These are phyloP conservation scores for Sanghuangporus baumii DNA, from an alignment of 1,284 basidiomycete genomes.

Conservation along the genomic window DNA sequence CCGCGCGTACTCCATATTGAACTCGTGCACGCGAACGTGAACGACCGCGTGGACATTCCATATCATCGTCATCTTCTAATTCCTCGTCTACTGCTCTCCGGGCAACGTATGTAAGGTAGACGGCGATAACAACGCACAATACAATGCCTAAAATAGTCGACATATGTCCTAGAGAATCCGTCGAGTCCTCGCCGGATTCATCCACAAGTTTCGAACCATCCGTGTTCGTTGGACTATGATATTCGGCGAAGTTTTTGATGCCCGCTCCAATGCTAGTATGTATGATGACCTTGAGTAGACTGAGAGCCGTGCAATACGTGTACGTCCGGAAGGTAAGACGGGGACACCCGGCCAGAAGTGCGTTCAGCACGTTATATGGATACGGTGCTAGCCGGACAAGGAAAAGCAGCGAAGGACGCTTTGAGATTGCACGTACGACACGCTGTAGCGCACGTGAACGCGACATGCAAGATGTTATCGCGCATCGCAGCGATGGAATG, in stretches of 20 bases:
- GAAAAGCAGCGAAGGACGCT: slow-evolving; percentile 77
- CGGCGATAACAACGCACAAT: slow-evolving; percentile 69
- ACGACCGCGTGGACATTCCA: slow-evolving; percentile 16
- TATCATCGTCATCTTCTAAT: slow-evolving; percentile 48
- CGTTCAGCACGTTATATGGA: slow-evolving; percentile 88
- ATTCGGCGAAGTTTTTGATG: slow-evolving; percentile 76
- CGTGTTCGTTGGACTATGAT: slow-evolving; percentile 37
- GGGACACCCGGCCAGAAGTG: slow-evolving; percentile 80
- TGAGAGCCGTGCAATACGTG: slow-evolving; percentile 73
- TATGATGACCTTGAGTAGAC: slow-evolving; percentile 80
- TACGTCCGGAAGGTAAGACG: slow-evolving; percentile 78
- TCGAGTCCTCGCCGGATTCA: slow-evolving; percentile 34
- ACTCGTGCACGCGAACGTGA: neutral
- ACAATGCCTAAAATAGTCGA: slow-evolving; percentile 67
- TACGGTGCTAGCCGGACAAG: slow-evolving; percentile 82
- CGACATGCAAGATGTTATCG: slow-evolving; percentile 68
- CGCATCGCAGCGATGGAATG: slow-evolving; percentile 50
- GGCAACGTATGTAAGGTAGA: slow-evolving; percentile 77
- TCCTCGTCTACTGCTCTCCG: slow-evolving; percentile 78
- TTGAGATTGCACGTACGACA: slow-evolving; percentile 83
- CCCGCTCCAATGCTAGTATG: slow-evolving; percentile 80
- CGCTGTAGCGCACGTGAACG: slow-evolving; percentile 61
- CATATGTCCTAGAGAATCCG: slow-evolving; percentile 50
- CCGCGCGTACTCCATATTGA: slow-evolving; percentile 5
- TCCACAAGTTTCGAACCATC: slow-evolving; percentile 24